Base-by-base conservation (phyloP, 345 rosid genomes). In the Bruguiera sexangula region DNA sequence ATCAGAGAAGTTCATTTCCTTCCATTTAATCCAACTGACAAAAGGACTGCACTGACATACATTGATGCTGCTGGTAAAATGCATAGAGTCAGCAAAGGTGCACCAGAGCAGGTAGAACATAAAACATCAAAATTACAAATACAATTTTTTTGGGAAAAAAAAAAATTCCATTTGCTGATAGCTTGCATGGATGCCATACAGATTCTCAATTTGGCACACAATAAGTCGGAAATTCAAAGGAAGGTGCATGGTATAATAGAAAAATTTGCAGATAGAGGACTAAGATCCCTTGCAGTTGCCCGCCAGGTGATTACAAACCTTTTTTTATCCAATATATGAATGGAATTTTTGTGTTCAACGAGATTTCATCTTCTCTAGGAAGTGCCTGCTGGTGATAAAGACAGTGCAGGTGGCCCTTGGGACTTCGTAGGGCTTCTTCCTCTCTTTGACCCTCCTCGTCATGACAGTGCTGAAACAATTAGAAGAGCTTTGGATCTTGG, bases 391-490 rank as follows among this genome's bases (percentile, higher is more conserved):
- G 75, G 83, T 43, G 77, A 62, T 75, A 84, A 82, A 67, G 88
- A 84, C 66, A 84, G 84, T 34, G 79, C 80, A 31, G 90, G 96
- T 73, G 82, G 83, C 51, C 90, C 90, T 9, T 89, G 92, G 96
- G 84, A 89, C 24, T 87, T 87, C 62, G 82, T 84, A 18, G 96
- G 87, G n/a, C 88, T 85, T 69, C 84, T 89, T 62, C 87, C 96
- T 75, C 82, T 87, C 36, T 87, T 89, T 54, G 87, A 89, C 71
- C 90, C 87, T 73, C 88, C 90, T 24, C 81, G 80, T 11, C 87
- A 81, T 43, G 85, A 85, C 71, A 84, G 85, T 74, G 83, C 88
- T 30, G 85, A 86, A 70, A 88, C 91, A 8, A 85, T 87, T 50
- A 82, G 85, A 57, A 54, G 87, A 67, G 89, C 91, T 32, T 80